These are phyloP conservation scores for Populus hybrid DNA, from an alignment of 441 rosid species.

Conservation along the genomic window DNA sequence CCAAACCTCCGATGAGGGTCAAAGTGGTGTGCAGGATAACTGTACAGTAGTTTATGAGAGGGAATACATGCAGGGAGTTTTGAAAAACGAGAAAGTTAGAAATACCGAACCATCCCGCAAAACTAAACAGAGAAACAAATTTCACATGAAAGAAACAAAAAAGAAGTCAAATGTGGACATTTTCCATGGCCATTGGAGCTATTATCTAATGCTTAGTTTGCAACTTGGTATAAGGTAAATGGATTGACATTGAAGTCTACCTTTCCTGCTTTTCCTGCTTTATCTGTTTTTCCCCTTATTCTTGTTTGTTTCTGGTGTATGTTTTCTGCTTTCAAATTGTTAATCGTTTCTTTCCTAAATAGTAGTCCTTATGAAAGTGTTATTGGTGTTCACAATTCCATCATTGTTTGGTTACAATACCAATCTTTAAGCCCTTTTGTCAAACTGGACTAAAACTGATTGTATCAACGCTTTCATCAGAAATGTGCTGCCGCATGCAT, in stretches of 20 bases:
- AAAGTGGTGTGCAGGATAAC: conserved; percentile 33
- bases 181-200: conserved; percentile 50
- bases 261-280: not conserved
- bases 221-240: conserved; percentile 96
- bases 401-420: not conserved
- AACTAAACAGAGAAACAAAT: conserved; percentile 41
- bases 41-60: conserved; percentile 63
- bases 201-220: conserved; percentile 80
- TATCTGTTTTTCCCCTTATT: not conserved
- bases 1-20: conserved; percentile 36
- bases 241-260: not conserved
- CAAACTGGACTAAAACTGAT: not conserved
- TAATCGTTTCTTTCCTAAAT: not conserved
- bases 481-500: not conserved
- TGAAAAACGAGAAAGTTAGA: conserved; percentile 62
- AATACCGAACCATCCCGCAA: conserved; percentile 36
- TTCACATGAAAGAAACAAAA: conserved; percentile 44
- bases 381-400: not conserved
- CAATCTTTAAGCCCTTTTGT: not conserved
- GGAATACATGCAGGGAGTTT: conserved; percentile 91
- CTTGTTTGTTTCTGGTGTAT: not conserved
- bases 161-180: conserved; percentile 42
- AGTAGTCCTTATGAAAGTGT: not conserved
- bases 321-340: not conserved
- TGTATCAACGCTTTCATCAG: not conserved